phyloP scores from a whole-genome alignment of 306 rosid species.

The Cucumis cinereus region DNA sequence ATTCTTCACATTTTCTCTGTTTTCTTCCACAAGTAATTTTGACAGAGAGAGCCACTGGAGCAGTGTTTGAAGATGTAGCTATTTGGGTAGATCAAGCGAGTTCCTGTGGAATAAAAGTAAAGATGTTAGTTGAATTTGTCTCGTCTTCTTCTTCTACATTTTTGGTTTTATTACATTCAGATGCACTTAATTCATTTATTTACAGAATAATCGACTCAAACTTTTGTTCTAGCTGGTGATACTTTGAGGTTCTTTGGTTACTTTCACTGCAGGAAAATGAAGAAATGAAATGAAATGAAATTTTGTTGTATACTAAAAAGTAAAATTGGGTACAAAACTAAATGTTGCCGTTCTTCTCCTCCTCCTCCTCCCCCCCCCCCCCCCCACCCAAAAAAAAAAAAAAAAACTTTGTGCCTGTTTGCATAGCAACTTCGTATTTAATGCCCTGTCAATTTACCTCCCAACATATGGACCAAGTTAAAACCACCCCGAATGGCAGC shows the following conservation, averaged over 20 bases:
- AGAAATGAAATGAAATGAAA: not conserved
- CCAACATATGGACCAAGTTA: slow-evolving; percentile 1
- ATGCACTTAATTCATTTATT: not conserved
- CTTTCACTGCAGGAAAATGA: not conserved
- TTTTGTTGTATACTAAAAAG: not conserved
- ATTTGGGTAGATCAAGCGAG: slow-evolving; percentile 4
- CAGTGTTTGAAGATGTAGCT: slow-evolving; percentile 1
- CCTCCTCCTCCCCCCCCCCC: not conserved
- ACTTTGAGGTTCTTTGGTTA: not conserved
- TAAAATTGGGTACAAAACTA: not conserved
- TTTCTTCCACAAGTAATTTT: slow-evolving; percentile 4
- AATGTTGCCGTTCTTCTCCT: not conserved
- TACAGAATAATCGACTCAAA: not conserved
- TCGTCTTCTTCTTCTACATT: not conserved
- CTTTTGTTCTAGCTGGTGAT: slow-evolving; percentile 5
- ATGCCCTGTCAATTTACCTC: slow-evolving; percentile 7
- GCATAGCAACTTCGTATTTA: not conserved
- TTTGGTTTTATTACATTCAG: not conserved
- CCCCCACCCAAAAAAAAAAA: not conserved
- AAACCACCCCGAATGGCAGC: not conserved
- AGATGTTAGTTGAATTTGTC: slow-evolving; percentile 1
- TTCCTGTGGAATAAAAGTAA: slow-evolving; percentile 3
- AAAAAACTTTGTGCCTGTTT: not conserved
- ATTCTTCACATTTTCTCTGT: not conserved
- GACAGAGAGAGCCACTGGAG: slow-evolving; percentile 4